Conservation (phyloP, 2,329 filamentous ascomycete genomes). For the Raffaelea arxii region DNA sequence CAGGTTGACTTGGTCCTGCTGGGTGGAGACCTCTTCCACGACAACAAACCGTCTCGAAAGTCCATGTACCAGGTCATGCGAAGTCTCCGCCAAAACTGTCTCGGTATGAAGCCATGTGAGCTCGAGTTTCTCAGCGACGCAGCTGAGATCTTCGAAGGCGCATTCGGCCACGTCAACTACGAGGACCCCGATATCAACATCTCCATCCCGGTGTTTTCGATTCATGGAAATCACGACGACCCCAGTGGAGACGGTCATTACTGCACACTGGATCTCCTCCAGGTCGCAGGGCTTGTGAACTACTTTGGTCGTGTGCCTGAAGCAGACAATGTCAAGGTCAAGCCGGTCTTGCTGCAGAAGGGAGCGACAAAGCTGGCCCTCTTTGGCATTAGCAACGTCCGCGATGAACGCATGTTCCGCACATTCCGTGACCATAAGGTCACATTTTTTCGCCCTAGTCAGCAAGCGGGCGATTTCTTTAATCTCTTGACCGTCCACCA, state of each 20-base stretch:
- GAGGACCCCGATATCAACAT: constrained; percentile 96
- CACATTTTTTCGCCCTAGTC: constrained; percentile 78
- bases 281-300: constrained; percentile 85
- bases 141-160: constrained; percentile 78
- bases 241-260: constrained; percentile 92
- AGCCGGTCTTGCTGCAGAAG: constrained; percentile 88
- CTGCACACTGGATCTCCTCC: constrained; percentile 82
- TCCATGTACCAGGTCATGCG: constrained; percentile 97
- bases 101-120: constrained; percentile 91
- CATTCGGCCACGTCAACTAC: constrained; percentile 94
- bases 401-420: constrained; percentile 87
- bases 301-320: constrained; percentile 91
- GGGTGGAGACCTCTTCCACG: constrained; percentile 91
- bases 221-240: constrained; percentile 97
- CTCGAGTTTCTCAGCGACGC: constrained; percentile 91
- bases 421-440: constrained; percentile 91
- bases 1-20: constrained; percentile 92
- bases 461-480: constrained; percentile 85
- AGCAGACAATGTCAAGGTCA: constrained; percentile 86
- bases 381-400: constrained; percentile 90
- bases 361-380: constrained; percentile 85
- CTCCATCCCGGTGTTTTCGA: constrained; percentile 93
- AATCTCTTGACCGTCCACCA: constrained; percentile 93
- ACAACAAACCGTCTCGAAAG: constrained; percentile 94
- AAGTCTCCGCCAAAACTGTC: constrained; percentile 82